These are phyloP conservation scores for Lumnitzera racemosa DNA, from an alignment of 345 rosid species.

Conservation along the genomic window DNA sequence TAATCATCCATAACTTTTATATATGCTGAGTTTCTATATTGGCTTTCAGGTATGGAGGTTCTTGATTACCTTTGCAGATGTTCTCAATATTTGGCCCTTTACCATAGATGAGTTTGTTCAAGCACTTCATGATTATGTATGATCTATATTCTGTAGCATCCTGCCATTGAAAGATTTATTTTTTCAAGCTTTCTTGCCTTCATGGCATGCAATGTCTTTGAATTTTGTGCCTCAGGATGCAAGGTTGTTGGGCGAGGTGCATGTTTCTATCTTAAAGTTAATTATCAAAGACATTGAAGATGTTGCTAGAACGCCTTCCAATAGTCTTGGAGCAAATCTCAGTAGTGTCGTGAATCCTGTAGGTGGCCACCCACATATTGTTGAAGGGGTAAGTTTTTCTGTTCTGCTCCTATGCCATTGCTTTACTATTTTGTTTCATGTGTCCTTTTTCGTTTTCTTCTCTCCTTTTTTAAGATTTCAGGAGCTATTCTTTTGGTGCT, in stretches of 20 bases:
- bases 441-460: too few species aligned
- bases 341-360: constrained; percentile 60
- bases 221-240: constrained; percentile 47
- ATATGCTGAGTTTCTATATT: not conserved
- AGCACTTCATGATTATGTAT: constrained; percentile 83
- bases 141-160: constrained; percentile 10
- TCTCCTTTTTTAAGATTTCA: too few species aligned
- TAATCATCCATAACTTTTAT: too few species aligned
- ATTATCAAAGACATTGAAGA: constrained; percentile 85
- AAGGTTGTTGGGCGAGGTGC: constrained; percentile 76
- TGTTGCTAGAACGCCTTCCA: constrained; percentile 50
- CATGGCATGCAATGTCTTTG: constrained; percentile 1
- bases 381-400: constrained; percentile 66
- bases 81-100: constrained; percentile 91
- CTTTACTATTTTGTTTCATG: not conserved
- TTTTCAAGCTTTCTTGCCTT: constrained; percentile 9
- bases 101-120: constrained; percentile 87
- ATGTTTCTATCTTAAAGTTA: constrained; percentile 56
- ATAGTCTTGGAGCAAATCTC: constrained; percentile 56
- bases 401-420: not conserved
- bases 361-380: constrained; percentile 83
- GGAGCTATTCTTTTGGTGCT: not conserved
- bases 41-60: constrained; percentile 74
- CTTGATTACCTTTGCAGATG: constrained; percentile 68
- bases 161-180: constrained; percentile 1